Percentiles rank a stretch among this genome's conserved stretches.
Conservation (phyloP, 495 filamentous ascomycete species). For the Daldinia decipiens region DNA sequence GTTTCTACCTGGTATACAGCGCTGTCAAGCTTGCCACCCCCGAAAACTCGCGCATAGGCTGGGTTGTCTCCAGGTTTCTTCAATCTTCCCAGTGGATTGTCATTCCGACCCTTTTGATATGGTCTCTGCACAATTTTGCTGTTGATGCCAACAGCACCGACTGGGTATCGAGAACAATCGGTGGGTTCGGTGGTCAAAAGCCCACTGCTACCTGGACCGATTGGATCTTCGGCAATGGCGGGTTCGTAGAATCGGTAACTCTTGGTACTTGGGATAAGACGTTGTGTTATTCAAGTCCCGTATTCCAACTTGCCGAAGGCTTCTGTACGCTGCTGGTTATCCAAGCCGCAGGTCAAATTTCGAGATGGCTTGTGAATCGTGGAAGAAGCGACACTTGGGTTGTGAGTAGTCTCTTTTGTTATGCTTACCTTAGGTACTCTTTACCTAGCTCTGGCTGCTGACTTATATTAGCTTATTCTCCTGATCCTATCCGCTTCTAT, state of each 20-base stretch:
- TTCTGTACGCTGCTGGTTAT: conserved; percentile 97
- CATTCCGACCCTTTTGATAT: conserved; percentile 84
- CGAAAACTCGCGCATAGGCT: conserved; percentile 78
- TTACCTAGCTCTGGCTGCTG: conserved; percentile 35
- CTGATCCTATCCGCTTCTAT: conserved; percentile 87
- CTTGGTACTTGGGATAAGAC: conserved; percentile 91
- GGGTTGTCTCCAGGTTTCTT: conserved; percentile 70
- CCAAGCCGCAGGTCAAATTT: conserved; percentile 92
- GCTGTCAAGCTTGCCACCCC: conserved; percentile 82
- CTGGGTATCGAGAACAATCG: conserved; percentile 86
- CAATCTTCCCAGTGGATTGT: conserved; percentile 85
- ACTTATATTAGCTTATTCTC: conserved; percentile 75
- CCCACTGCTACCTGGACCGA: conserved; percentile 69
- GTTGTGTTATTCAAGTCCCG: conserved; percentile 90
- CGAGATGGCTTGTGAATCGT: conserved; percentile 92
- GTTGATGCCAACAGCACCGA: conserved; percentile 79
- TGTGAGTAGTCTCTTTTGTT: conserved; percentile 65
- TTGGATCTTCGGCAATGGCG: conserved; percentile 86
- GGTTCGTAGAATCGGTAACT: conserved; percentile 77
- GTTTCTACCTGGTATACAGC: conserved; percentile 91
- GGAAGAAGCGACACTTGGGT: conserved; percentile 96
- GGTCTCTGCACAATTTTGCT: conserved; percentile 92
- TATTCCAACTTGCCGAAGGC: conserved; percentile 93
- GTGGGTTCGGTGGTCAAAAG: conserved; percentile 66
- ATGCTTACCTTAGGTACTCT: neutral